A percentile compares a stretch with the other conserved stretches of the same genome.
Conservation (phyloP, 2,329 filamentous ascomycete genomes). For the Colletotrichum plurivorum region DNA sequence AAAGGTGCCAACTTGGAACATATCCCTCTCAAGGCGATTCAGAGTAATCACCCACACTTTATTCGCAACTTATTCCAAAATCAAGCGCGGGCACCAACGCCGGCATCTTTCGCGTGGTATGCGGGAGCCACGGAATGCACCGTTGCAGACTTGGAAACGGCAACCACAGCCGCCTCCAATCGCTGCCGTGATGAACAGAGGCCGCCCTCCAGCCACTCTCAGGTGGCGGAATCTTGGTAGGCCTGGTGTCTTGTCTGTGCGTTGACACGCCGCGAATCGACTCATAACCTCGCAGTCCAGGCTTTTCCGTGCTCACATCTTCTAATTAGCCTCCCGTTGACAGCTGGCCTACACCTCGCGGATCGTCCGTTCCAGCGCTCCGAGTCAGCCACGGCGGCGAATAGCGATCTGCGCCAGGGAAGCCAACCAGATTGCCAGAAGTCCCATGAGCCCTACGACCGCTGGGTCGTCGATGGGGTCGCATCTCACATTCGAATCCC, state of each 20-base stretch:
- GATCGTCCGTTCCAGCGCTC: conserved; percentile 10
- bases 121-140: conserved; percentile 33
- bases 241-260: conserved; percentile 17
- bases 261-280: neutral
- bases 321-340: conserved; percentile 14
- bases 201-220: conserved; percentile 12
- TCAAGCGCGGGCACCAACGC: neutral
- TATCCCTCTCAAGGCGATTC: too few relatives aligned
- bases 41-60: too few relatives aligned
- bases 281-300: neutral
- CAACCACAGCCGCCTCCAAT: conserved; percentile 3
- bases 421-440: conserved; percentile 25
- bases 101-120: conserved; percentile 9
- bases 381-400: conserved; percentile 28
- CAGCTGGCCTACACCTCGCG: conserved; percentile 18
- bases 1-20: too few relatives aligned
- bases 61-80: too few relatives aligned
- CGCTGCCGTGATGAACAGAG: conserved; percentile 20
- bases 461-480: conserved; percentile 11
- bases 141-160: conserved; percentile 33
- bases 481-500: conserved; percentile 20
- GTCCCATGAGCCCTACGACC: conserved; percentile 10
- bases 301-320: neutral
- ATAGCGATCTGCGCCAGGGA: conserved; percentile 37
- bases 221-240: conserved; percentile 19